Evolutionary conservation across 2,329 filamentous ascomycete species (phyloP).

Genomic region (Xylariales sp.): DNA sequence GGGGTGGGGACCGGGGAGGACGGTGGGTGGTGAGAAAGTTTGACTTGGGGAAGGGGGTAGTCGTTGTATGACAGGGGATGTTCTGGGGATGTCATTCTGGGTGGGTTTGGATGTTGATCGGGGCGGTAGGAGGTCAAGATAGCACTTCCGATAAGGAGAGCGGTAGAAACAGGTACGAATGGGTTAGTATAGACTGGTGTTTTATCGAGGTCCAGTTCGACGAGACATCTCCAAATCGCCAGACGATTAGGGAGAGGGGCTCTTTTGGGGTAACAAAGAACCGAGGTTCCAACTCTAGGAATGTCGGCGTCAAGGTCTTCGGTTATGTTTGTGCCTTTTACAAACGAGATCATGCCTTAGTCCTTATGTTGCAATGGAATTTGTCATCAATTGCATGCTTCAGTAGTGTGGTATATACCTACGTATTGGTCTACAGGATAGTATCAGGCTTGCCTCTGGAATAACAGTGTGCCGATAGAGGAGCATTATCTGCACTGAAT

Average conservation of each 20-base stretch:
- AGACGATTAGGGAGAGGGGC: conserved; percentile 2
- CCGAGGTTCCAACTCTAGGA: conserved; percentile 4
- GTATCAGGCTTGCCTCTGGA: too few species aligned
- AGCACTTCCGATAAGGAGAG: too few species aligned
- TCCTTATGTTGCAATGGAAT: neutral
- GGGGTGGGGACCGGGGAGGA: conserved; percentile 52
- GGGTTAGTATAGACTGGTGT: too few species aligned
- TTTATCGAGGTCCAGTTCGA: too few species aligned
- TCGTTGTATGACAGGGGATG: conserved; percentile 33
- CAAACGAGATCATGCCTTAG: neutral
- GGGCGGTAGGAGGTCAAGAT: neutral
- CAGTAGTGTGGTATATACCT: too few species aligned
- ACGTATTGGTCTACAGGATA: too few species aligned
- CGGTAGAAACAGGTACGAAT: too few species aligned
- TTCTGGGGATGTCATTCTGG: conserved; percentile 10
- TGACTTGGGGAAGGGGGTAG: conserved; percentile 38
- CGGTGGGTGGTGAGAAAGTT: conserved; percentile 43
- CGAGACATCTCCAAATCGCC: too few species aligned
- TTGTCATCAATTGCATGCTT: neutral
- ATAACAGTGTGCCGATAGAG: too few species aligned
- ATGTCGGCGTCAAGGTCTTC: neutral
- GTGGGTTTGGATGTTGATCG: neutral
- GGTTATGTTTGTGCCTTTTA: neutral
- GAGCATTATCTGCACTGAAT: too few species aligned
- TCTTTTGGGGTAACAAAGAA: conserved; percentile 10